Evolutionary conservation across 192 early-diverging fungal genomes (phyloP).

Genomic region (Mortierella alpina): DNA sequence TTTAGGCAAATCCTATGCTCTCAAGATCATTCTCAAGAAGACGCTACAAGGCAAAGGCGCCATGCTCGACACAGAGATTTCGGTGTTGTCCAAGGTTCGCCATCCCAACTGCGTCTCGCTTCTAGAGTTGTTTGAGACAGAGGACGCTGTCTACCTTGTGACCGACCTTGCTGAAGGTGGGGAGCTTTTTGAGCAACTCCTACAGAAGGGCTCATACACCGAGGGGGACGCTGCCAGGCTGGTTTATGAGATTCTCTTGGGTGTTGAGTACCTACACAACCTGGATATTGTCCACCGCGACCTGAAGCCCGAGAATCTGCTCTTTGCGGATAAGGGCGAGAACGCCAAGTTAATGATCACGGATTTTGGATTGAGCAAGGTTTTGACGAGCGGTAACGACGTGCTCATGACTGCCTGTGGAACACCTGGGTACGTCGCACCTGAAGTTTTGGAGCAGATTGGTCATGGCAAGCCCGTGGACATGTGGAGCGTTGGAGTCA

Average conservation of each 20-base stretch:
- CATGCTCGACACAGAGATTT: slow-evolving; percentile 72
- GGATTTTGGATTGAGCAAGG: slow-evolving; percentile 81
- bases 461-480: slow-evolving; percentile 76
- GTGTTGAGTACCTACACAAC: slow-evolving; percentile 84
- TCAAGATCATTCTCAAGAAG: slow-evolving; percentile 79
- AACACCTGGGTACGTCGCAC: slow-evolving; percentile 72
- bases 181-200: slow-evolving; percentile 83
- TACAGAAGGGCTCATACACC: slow-evolving; percentile 74
- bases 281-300: slow-evolving; percentile 87
- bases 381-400: slow-evolving; percentile 65
- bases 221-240: slow-evolving; percentile 79
- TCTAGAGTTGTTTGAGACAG: slow-evolving; percentile 73
- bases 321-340: slow-evolving; percentile 59
- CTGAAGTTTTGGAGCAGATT: slow-evolving; percentile 72
- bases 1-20: slow-evolving; percentile 63
- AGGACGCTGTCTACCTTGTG: slow-evolving; percentile 73
- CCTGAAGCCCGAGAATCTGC: slow-evolving; percentile 83
- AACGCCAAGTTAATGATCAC: slow-evolving; percentile 70
- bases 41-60: slow-evolving; percentile 60
- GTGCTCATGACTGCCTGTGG: slow-evolving; percentile 76
- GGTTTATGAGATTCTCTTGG: slow-evolving; percentile 76
- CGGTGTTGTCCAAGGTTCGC: slow-evolving; percentile 82
- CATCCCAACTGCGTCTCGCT: slow-evolving; percentile 87
- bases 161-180: slow-evolving; percentile 80
- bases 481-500: slow-evolving; percentile 83